phyloP scores from a whole-genome alignment of 805 yeast species.

The Ogataea degrootiae region DNA sequence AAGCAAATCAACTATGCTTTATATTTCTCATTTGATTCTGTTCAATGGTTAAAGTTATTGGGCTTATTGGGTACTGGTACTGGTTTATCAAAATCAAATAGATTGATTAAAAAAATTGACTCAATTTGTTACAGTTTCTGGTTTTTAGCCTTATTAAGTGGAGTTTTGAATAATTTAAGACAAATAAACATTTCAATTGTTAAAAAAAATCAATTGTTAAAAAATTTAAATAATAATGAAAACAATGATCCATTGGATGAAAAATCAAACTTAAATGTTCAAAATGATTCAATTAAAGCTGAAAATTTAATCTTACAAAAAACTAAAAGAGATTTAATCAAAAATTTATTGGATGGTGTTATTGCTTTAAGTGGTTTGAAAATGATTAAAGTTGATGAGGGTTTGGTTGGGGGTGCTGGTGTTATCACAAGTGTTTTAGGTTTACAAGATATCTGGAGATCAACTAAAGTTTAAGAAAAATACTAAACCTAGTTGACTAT shows the following conservation, averaged over 20 bases:
- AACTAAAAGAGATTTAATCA: conserved; percentile 59
- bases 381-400: conserved; percentile 62
- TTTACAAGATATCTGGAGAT: conserved; percentile 63
- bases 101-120: conserved; percentile 40
- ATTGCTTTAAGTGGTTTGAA: conserved; percentile 70
- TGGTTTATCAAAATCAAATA: conserved; percentile 28
- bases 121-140: conserved; percentile 67
- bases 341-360: conserved; percentile 72
- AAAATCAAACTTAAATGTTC: conserved; percentile 22
- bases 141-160: conserved; percentile 66
- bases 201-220: conserved; percentile 30
- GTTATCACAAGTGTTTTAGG: conserved; percentile 76
- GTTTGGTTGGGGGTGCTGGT: conserved; percentile 81
- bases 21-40: conserved; percentile 59
- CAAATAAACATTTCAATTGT: conserved; percentile 39
- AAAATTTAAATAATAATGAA: conserved; percentile 10
- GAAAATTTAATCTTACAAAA: conserved; percentile 35
- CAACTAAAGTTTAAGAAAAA: conserved; percentile 27
- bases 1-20: conserved; percentile 60
- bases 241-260: conserved; percentile 34
- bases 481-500: background rate
- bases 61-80: conserved; percentile 33
- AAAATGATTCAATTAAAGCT: conserved; percentile 29
- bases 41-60: conserved; percentile 56
- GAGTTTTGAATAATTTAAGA: conserved; percentile 55